Base-by-base conservation (phyloP, 768 basidiomycete species). In the Podaxis sp. region DNA sequence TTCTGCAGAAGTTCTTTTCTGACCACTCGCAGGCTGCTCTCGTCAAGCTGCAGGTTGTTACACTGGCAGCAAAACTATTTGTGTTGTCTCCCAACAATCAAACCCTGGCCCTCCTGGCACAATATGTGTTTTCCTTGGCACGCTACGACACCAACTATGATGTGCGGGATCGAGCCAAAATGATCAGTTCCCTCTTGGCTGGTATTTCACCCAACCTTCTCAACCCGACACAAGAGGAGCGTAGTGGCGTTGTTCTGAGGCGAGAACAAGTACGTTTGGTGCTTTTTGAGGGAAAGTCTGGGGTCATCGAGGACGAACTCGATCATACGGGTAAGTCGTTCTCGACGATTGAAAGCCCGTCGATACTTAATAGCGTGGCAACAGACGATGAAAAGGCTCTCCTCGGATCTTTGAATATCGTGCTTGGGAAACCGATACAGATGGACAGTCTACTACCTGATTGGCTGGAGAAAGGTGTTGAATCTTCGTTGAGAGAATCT, bases 141-240 rank as follows among this genome's bases (percentile, higher is more conserved):
- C 82, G 90, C 60, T 98, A 96, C 74, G 97, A 99, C 74, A 68
- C 76, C 19, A 86, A 90, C 69, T 96, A 93, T 73, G 94, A 97
- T 68, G 89, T 98, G 37, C 83, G 97, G 36, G 97, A 98, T 72
- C 88, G 96, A 25, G 88, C 87, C 4, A 84, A 96, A 55, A 89
- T 94, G 83, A 72, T 97, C 27, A 75, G 79, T 17, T 83, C 88
- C 4, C 80, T 98, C 13, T 79, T 96, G 15, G 72, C 61, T 40
- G 61, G 61, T 15, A 40, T 62, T 17, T 62, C 55, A 22, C 61
- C 55, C 33, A 40, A 15, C 56, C 46, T 62, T 27, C 13, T 49
- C 22, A n/a, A 33, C 29, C 54, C 33, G 24, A 13, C 54, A 5
- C 53, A 54, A 17, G 84, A 83, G 59, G 82, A 82, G 41, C 74